Percentiles rank a stretch among this genome's conserved stretches.
These are phyloP conservation scores for Ascochyta viciae-villosae DNA, from an alignment of 2,329 filamentous ascomycete species.

Conservation along the genomic window DNA sequence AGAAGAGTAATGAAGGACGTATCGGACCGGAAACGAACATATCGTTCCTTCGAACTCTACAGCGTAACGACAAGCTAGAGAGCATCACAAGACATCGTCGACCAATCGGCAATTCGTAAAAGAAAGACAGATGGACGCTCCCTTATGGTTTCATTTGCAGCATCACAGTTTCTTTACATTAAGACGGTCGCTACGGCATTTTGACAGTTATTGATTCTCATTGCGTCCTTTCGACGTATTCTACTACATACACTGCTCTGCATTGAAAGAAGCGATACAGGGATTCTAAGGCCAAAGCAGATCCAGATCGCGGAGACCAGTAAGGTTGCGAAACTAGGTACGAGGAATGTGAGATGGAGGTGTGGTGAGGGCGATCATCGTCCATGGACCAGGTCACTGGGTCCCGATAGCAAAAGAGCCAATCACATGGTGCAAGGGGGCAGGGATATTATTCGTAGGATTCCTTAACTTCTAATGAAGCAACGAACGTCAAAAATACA, in stretches of 20 bases:
- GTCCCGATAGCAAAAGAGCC: neutral
- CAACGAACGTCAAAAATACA: constrained; percentile 1
- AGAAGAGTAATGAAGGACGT: neutral
- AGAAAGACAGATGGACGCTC: neutral
- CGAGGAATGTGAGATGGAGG: constrained; percentile 9
- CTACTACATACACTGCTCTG: constrained; percentile 8
- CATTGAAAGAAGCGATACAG: constrained; percentile 12
- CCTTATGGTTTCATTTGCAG: constrained; percentile 5
- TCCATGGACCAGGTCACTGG: constrained; percentile 11
- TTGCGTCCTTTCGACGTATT: constrained; percentile 9
- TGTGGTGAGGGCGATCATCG: constrained; percentile 3
- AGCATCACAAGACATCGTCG: neutral
- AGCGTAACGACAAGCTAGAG: neutral
- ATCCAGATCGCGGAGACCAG: constrained; percentile 3
- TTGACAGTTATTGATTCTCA: neutral
- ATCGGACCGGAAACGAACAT: neutral
- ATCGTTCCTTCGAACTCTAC: neutral
- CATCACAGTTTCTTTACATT: constrained; percentile 3
- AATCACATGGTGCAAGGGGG: neutral
- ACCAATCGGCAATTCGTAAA: neutral
- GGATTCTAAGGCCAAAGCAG: neutral
- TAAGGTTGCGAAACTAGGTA: neutral
- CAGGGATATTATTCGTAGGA: constrained; percentile 1
- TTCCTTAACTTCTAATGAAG: constrained; percentile 4
- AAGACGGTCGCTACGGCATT: constrained; percentile 5